Base-by-base conservation (phyloP, 768 basidiomycete genomes). In the Russula abietina region DNA sequence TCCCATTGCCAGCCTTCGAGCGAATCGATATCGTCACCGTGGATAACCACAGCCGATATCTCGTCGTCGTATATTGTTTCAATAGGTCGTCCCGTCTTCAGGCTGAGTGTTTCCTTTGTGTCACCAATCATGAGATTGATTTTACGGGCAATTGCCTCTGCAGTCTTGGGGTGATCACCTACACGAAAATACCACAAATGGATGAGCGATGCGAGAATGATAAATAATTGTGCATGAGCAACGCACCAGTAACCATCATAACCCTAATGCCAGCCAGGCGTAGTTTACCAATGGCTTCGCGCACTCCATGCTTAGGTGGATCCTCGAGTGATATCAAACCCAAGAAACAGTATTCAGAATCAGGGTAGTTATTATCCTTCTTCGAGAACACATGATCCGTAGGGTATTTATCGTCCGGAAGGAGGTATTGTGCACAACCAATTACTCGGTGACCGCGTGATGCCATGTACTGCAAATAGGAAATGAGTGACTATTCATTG, bases 1-100 rank as follows among this genome's bases (percentile, higher is more conserved):
- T 87, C 86, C 86, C 86, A 87, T 71, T 87, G 84, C 83, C 85
- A 87, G 5, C 83, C 84, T 69, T 87, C 83, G 17, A 88, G 71
- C 8, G 72, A 71, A 68, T 88, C 86, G 61, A 88, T 86, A 45
- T 83, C 80, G 65, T 88, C 86, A 43, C 86, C 85, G 67, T 87
- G 86, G 39, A 88, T 77, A 32, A 87, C 84, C 28, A 87, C 79
- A 4, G 86, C 86, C 51, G 77, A 76, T 54, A 85, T 80, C 73
- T 88, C 85, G 64, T 87, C 86, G 28, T 87, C 86, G 62, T 85
- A 87, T 41, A 88, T 78, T 55, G 84, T 81, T 56, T 82, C 82
- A 7, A 83, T 59, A 6, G 79, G 71, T 39, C 83, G 76, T 1
- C 78, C 80, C 4, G 84, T 84, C 69, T 81, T 83, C 36, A 73